Conservation (phyloP, 805 yeast genomes). For the Yarrowia deformans region DNA sequence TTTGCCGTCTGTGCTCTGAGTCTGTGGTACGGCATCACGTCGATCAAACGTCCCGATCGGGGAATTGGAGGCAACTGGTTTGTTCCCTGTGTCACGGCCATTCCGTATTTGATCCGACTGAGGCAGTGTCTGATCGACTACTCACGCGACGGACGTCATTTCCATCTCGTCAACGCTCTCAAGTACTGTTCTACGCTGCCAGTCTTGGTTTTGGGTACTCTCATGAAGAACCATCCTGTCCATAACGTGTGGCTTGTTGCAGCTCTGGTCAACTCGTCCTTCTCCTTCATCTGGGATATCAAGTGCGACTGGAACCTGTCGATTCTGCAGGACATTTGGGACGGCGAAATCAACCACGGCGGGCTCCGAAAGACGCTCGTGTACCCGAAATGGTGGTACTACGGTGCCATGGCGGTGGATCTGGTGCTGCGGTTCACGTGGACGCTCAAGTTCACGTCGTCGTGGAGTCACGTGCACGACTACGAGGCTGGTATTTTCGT, state of each 20-base stretch:
- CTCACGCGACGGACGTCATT: conserved; percentile 56
- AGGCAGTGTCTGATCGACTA: conserved; percentile 83
- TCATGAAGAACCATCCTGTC: conserved; percentile 44
- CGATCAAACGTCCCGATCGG: conserved; percentile 50
- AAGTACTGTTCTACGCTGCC: conserved; percentile 77
- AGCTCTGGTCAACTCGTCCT: conserved; percentile 71
- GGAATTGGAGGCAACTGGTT: conserved; percentile 50
- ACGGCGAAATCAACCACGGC: conserved; percentile 41
- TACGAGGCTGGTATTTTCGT: conserved; percentile 66
- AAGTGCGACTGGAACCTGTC: conserved; percentile 86
- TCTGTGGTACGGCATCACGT: conserved; percentile 41
- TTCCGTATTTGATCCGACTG: conserved; percentile 79
- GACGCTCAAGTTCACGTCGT: conserved; percentile 63
- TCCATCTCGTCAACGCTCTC: conserved; percentile 71
- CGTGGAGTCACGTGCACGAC: conserved; percentile 46
- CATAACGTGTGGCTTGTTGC: conserved; percentile 50
- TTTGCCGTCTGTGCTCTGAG: conserved; percentile 53
- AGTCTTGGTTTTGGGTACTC: conserved; percentile 53
- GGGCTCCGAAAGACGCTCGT: conserved; percentile 47
- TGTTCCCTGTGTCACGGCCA: conserved; percentile 51
- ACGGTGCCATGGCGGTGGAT: conserved; percentile 65
- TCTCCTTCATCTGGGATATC: conserved; percentile 89
- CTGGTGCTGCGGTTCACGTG: conserved; percentile 76
- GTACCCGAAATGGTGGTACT: conserved; percentile 56
- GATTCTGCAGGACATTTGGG: conserved; percentile 52